Conservation (phyloP, 2,329 filamentous ascomycete genomes). For the Ceratocystis variospora region DNA sequence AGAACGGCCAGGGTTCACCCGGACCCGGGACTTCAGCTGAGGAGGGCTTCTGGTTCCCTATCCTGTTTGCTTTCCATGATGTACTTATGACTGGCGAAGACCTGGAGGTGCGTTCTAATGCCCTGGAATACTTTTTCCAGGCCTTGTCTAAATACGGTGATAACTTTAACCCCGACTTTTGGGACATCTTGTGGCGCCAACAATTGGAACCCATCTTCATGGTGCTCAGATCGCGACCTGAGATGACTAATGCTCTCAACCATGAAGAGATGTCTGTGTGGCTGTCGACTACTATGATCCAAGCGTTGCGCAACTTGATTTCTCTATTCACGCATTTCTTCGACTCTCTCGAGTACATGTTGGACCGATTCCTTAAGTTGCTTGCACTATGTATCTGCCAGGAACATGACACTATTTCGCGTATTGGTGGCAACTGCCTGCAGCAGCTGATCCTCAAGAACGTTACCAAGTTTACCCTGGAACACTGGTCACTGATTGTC, state of each 20-base stretch:
- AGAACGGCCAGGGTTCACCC: constrained; percentile 24
- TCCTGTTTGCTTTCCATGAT: constrained; percentile 96
- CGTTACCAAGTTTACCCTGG: constrained; percentile 72
- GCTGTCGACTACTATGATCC: constrained; percentile 98
- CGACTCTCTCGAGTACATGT: constrained; percentile 89
- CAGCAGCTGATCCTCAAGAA: constrained; percentile 96
- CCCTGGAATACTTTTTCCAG: constrained; percentile 93
- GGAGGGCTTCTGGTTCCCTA: constrained; percentile 97
- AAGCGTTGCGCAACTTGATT: constrained; percentile 96
- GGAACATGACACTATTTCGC: constrained; percentile 94
- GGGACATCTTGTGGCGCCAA: constrained; percentile 96
- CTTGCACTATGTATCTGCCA: constrained; percentile 94
- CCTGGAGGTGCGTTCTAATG: constrained; percentile 80
- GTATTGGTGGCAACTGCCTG: constrained; percentile 95
- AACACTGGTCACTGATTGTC: constrained; percentile 91
- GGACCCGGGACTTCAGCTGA: constrained; percentile 76
- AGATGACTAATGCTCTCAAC: constrained; percentile 89
- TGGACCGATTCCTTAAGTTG: constrained; percentile 91
- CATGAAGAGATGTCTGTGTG: constrained; percentile 96
- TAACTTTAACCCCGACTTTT: constrained; percentile 86
- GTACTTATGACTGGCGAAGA: constrained; percentile 99
- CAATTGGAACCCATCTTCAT: constrained; percentile 97
- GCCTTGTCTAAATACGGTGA: constrained; percentile 80
- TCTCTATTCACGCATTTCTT: constrained; percentile 98
- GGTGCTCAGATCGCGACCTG: constrained; percentile 87